These are phyloP conservation scores for Fusarium caatingaense DNA, from an alignment of 2,329 filamentous ascomycete species.

Conservation along the genomic window DNA sequence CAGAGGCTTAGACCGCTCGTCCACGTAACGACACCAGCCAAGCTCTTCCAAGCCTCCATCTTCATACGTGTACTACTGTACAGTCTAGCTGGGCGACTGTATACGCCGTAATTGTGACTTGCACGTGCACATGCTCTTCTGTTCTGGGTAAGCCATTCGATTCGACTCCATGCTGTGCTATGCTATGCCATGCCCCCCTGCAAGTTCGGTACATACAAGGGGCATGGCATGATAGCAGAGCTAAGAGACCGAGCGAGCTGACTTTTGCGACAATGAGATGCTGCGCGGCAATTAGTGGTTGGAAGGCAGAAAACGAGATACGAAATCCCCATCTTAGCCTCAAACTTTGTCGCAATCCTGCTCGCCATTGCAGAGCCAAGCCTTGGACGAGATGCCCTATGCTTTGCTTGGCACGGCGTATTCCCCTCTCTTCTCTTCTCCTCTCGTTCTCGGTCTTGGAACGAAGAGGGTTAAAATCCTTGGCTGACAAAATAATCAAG, in stretches of 20 bases:
- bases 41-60: conserved; percentile 13
- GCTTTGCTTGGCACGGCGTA: conserved; percentile 11
- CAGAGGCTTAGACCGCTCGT: conserved; percentile 31
- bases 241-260: not conserved
- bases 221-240: not conserved
- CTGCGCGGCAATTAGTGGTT: not conserved
- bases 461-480: conserved; percentile 12
- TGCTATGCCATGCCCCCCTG: not conserved
- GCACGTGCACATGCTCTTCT: not conserved
- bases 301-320: conserved; percentile 40
- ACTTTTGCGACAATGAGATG: not conserved
- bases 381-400: not conserved
- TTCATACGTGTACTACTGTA: not conserved
- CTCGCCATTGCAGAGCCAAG: conserved; percentile 21
- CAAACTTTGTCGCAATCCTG: conserved; percentile 25
- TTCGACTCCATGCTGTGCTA: not conserved
- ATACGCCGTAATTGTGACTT: conserved; percentile 18
- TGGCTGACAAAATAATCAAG: conserved; percentile 35
- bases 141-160: conserved; percentile 6
- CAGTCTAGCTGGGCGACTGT: not conserved
- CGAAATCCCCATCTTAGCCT: conserved; percentile 35
- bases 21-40: conserved; percentile 26
- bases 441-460: conserved; percentile 2
- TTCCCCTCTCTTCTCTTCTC: not conserved
- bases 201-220: not conserved